These are phyloP conservation scores for Phialocephala sp. DNA, from an alignment of 2,329 filamentous ascomycete species.

Conservation along the genomic window DNA sequence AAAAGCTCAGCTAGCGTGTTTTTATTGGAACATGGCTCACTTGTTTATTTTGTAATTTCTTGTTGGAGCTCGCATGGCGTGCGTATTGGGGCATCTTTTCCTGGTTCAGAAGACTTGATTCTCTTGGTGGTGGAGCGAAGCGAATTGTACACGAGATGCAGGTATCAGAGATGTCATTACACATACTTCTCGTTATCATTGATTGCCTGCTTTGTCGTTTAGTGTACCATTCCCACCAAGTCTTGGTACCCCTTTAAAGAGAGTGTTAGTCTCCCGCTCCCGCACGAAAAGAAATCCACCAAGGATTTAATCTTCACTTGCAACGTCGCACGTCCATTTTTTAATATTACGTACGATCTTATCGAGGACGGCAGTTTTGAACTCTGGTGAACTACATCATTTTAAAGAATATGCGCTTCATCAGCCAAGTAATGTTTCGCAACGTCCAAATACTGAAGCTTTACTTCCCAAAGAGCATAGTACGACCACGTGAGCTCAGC, in stretches of 20 bases:
- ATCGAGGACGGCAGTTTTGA: not conserved
- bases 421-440: not conserved
- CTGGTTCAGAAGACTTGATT: slow-evolving; percentile 9
- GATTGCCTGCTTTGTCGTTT: too few relatives aligned
- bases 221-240: too few relatives aligned
- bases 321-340: not conserved
- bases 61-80: slow-evolving; percentile 9
- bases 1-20: slow-evolving; percentile 20
- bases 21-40: slow-evolving; percentile 19
- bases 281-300: too few relatives aligned
- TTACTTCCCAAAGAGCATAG: not conserved
- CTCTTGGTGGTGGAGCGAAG: slow-evolving; percentile 17
- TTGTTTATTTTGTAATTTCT: slow-evolving; percentile 16
- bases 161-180: not conserved
- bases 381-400: not conserved
- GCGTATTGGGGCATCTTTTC: slow-evolving; percentile 4
- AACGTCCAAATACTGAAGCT: not conserved
- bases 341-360: not conserved
- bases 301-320: not conserved
- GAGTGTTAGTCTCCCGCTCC: too few relatives aligned
- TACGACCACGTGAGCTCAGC: not conserved
- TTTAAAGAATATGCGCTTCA: not conserved
- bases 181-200: too few relatives aligned
- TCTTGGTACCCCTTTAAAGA: too few relatives aligned
- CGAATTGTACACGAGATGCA: slow-evolving; percentile 24